A percentile compares a stretch with the other conserved stretches of the same genome.
These are phyloP conservation scores for Eremochloa ophiuroides DNA, from an alignment of 176 grass and related monocot genomes.

Conservation along the genomic window DNA sequence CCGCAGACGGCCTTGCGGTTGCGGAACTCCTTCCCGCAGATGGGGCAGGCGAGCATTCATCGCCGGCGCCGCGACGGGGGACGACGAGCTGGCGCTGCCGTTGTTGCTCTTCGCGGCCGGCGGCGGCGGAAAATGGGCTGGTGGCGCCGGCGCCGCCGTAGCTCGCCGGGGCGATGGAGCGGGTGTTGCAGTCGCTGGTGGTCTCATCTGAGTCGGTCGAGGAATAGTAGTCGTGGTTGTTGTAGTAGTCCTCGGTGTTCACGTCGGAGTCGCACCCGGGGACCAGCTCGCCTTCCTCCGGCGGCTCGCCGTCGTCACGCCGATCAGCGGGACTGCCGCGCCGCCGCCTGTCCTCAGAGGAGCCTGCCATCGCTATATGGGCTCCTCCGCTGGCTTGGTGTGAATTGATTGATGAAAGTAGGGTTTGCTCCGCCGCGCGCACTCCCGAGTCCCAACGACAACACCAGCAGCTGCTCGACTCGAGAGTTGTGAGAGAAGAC, in stretches of 20 bases:
- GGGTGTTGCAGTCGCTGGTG: not conserved
- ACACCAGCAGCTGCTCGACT: not conserved
- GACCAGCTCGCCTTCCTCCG: slow-evolving; percentile 26
- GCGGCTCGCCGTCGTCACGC: not conserved
- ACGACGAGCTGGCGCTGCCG: not conserved
- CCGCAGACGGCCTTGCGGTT: slow-evolving; percentile 19
- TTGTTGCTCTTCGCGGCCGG: not conserved
- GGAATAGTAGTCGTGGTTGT: not conserved
- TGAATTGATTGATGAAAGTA: not conserved
- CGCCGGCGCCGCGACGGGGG: not conserved
- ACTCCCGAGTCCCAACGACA: not conserved
- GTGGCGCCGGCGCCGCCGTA: too few relatives aligned
- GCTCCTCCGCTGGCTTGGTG: not conserved
- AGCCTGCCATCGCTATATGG: not conserved
- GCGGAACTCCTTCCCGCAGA: slow-evolving; percentile 20
- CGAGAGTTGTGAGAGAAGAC: not conserved
- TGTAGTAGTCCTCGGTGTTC: slow-evolving; percentile 22
- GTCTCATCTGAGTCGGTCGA: slow-evolving; percentile 1
- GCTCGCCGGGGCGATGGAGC: not conserved
- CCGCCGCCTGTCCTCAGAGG: not conserved
- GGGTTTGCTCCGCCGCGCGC: not conserved
- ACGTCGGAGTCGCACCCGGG: not conserved
- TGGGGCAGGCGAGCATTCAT: slow-evolving; percentile 1
- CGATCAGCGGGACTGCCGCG: not conserved
- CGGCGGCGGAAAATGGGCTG: not conserved